A percentile compares a stretch with the other conserved stretches of the same genome.
Conservation (phyloP, 768 basidiomycete species). For the Leccinum subtestaceum region DNA sequence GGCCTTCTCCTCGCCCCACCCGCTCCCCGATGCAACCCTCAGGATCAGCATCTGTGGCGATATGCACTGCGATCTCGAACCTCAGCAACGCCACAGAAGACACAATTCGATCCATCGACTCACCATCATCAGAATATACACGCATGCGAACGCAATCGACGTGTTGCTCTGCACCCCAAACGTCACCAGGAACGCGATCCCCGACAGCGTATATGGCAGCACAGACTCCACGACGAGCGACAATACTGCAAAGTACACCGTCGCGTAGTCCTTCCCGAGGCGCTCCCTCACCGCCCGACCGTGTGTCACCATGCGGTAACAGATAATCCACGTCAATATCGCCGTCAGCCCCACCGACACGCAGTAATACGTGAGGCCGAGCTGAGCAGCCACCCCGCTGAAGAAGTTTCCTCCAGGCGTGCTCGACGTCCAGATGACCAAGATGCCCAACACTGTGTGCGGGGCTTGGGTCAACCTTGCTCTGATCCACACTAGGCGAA, state of each 20-base stretch:
- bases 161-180: conserved; percentile 17
- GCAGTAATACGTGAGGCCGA: conserved; percentile 22
- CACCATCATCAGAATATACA: conserved; percentile 28
- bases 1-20: conserved; percentile 16
- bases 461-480: not conserved
- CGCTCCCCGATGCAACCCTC: conserved; percentile 19
- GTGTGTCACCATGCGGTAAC: conserved; percentile 16
- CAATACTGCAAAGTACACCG: conserved; percentile 18
- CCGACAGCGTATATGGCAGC: conserved; percentile 25
- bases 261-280: conserved; percentile 22
- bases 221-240: conserved; percentile 24
- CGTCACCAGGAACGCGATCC: conserved; percentile 24
- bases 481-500: accelerated
- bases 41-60: conserved; percentile 28
- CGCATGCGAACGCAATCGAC: conserved; percentile 14
- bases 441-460: conserved; percentile 18
- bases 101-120: not conserved
- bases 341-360: conserved; percentile 21
- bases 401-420: conserved; percentile 20
- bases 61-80: conserved; percentile 14
- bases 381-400: conserved; percentile 7
- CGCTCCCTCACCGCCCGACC: conserved; percentile 8
- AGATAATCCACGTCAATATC: conserved; percentile 20
- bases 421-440: conserved; percentile 15
- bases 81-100: not conserved